Base-by-base conservation (phyloP, 176 grass and related monocot genomes). In the Triticum monococcum region DNA sequence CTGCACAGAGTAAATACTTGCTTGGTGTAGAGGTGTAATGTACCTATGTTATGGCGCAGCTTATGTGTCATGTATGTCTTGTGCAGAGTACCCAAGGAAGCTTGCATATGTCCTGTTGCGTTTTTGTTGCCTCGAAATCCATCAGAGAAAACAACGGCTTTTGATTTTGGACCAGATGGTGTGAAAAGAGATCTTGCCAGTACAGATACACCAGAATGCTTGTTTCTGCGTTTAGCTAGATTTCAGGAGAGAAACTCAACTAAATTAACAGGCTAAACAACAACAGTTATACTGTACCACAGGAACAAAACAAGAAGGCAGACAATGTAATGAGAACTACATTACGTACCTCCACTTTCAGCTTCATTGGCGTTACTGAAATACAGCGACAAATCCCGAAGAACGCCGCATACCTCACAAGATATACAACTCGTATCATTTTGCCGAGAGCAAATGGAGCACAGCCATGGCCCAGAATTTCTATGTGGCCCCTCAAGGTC, bases 391-490 rank as follows among this genome's bases (percentile, higher is more conserved):
- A 86, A 86, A 89, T 93, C 82, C 57, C 33, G 69, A 67, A 90
- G 79, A 82, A 95, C 59, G 22, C 93, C 91, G n/a, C 96, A 98
- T 79, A 89, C 46, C 37, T 94, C 90, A 89, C 93, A 98, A 60
- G 91, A 92, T n/a, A 71, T 41, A 74, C 33, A 69, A 8, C 8
- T 75, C 8, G 78, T 25, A 57, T 82, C 79, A 81, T 92, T 98
- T 74, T 73, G 43, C 5, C 77, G 79, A 7, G 89, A 36, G 25
- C 96, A 98, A 87, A 98, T 92, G 45, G 83, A 87, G 86, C 96
- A 98, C 24, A 57, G 81, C 96, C 93, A 98, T 5, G 63, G 10
- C 26, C 86, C 73, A 80, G 73, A 20, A 66, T 37, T 89, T 74
- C 13, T 68, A 37, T 11, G 57, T 26, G 86, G 52, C 37, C 78